Percentiles rank a stretch among this genome's conserved stretches.
Evolutionary conservation across 1,139 yeast species (phyloP).

Genomic region (Scheffersomyces insectosa): DNA sequence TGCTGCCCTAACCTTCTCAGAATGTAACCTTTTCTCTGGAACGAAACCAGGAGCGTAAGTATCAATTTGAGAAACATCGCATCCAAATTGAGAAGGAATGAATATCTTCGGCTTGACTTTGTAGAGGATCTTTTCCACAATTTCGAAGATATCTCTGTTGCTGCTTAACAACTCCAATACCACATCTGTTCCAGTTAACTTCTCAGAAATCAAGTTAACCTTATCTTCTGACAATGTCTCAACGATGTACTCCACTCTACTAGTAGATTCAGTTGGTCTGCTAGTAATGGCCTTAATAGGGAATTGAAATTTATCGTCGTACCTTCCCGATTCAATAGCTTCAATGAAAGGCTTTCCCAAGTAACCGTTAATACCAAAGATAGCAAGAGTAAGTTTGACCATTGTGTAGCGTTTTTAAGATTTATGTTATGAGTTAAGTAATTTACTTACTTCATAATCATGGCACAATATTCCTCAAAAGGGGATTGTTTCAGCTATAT

Average conservation of each 20-base stretch:
- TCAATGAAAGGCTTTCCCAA: slow-evolving; percentile 49
- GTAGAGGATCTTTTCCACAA: slow-evolving; percentile 34
- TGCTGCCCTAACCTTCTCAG: slow-evolving; percentile 30
- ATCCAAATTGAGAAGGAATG: slow-evolving; percentile 66
- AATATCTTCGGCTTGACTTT: slow-evolving; percentile 51
- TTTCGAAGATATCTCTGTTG: slow-evolving; percentile 22
- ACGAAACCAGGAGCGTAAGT: slow-evolving; percentile 36
- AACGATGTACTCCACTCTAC: slow-evolving; percentile 40
- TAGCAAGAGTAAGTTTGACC: slow-evolving; percentile 36
- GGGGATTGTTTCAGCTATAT: too few species aligned
- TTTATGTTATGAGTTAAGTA: too few species aligned
- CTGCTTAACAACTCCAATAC: slow-evolving; percentile 45
- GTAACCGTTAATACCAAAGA: slow-evolving; percentile 54
- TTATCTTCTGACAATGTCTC: slow-evolving; percentile 26
- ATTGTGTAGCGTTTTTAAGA: neutral
- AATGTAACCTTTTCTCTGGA: slow-evolving; percentile 37
- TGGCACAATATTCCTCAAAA: too few species aligned
- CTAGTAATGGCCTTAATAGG: slow-evolving; percentile 57
- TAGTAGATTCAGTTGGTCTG: slow-evolving; percentile 34
- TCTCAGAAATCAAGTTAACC: slow-evolving; percentile 25
- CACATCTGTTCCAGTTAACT: slow-evolving; percentile 51
- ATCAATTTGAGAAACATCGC: slow-evolving; percentile 30
- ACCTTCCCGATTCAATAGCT: slow-evolving; percentile 45
- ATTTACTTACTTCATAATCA: too few species aligned
- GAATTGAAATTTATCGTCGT: slow-evolving; percentile 40